Evolutionary conservation across 2,329 filamentous ascomycete species (phyloP).

Genomic region (Neoscytalidium dimidiatum): DNA sequence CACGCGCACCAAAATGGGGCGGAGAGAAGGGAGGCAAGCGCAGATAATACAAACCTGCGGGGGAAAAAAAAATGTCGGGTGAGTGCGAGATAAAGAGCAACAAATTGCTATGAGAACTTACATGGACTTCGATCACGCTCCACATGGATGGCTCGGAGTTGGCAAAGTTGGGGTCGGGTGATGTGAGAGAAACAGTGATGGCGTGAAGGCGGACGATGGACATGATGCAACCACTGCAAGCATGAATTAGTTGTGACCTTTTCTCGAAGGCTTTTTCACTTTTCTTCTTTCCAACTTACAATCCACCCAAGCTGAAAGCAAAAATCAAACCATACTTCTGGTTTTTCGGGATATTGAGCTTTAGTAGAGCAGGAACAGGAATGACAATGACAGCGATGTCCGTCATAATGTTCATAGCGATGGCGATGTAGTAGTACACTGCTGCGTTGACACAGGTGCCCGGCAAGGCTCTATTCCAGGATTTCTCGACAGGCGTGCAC

Average conservation of each 20-base stretch:
- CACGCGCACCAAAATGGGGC: slow-evolving; percentile 30
- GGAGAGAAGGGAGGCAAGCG: slow-evolving; percentile 36
- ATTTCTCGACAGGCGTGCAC: slow-evolving; percentile 28
- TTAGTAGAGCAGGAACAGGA: neutral
- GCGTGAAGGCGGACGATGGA: neutral
- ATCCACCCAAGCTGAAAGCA: neutral
- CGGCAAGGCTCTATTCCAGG: slow-evolving; percentile 27
- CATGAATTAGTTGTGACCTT: neutral
- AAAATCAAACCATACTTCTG: neutral
- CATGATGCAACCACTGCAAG: neutral
- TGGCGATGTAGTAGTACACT: neutral
- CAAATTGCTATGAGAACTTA: neutral
- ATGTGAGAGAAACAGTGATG: neutral
- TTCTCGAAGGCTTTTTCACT: neutral
- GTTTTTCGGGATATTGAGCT: neutral
- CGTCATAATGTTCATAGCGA: neutral
- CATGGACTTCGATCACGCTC: neutral
- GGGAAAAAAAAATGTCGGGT: neutral
- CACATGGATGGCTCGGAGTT: neutral
- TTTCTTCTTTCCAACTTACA: neutral
- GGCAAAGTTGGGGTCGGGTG: neutral
- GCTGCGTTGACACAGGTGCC: neutral
- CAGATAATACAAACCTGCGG: slow-evolving; percentile 29
- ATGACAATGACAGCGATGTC: slow-evolving; percentile 1
- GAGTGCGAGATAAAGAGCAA: neutral